Evolutionary conservation across 192 early-diverging fungal species (phyloP), one percentile per base, ranked within the genome.

Genomic region (Coemansia sp.): DNA sequence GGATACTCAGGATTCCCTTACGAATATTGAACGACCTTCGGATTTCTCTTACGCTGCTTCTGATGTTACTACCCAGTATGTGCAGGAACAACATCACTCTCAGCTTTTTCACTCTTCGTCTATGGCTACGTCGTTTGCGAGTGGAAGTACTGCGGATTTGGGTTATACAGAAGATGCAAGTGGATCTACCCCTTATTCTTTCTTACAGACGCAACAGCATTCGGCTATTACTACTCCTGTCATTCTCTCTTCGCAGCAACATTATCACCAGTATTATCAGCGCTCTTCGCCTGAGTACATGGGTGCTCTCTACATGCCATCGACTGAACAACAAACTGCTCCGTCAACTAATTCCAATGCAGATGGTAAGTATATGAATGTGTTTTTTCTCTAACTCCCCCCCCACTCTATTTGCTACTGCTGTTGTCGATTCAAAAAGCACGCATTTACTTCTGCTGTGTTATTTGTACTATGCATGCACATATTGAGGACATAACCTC

Each of bases 281-380:
- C 58, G 49, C 18, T 28, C 26, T 9, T 49, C 51, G 34, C 56
- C 68, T 41, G 68, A 62, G 50, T 19, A 50, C 47, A 65, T 74
- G 60, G 77, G 68, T 16, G 77, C 77, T 18, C 62, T 80, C 10
- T 80, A 67, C 31, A 80, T 80, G 71, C 77, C 76, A 7, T 70
- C 77, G 41, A 23, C 49, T 7, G 71, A 68, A 19, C 70, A 69
- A 32, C 65, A 49, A 16, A 31, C 64, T 53, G 22, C 59, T 8
- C 34, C 3, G 34, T 4, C 34, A 2, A 9, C 34, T 38, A 2
- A 4, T 38, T 38, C 34, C 10, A 27, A 51, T n/a, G 24, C 54
- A 19, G 67, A 68, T 69, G 60, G 67, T 69, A 69, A 78, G 67
- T 58, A 9, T 4, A 51, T 24, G 26, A 31, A 18, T 51, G 30